Base-by-base conservation (phyloP, 768 basidiomycete genomes). In the Mycena metata region DNA sequence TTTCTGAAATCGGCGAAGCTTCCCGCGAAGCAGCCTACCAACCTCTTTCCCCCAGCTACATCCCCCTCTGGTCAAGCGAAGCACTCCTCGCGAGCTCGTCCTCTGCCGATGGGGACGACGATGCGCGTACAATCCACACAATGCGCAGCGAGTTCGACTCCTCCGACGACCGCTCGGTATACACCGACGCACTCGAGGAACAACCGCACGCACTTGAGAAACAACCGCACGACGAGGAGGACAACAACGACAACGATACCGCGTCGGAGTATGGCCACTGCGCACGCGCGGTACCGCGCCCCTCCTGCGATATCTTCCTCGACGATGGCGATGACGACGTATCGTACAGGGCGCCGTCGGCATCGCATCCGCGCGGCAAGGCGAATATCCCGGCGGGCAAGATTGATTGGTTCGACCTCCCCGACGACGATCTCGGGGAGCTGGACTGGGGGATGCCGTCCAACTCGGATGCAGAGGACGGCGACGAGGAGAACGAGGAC, bases 401-500 rank as follows among this genome's bases (percentile, higher is more conserved):
- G 30, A 9, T 59, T 13, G 69, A 71, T 46, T 71, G 69, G 69
- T 71, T 63, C 19, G 69, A 71, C 45, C 56, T 63, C 41, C 60
- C 56, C 10, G 69, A 71, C 11, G 69, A 71, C 62, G 65, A 67
- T 51, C 36, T 71, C 16, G 61, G 61, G 49, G 58, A 59, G 16
- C 16, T 67, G 5, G 50, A 55, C 33, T 67, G 65, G 65, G 52
- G 26, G 23, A 41, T 54, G 12, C 39, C 39, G 39, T 39, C 11
- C 11, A 39, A 39, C 9, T 39, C 39, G 11, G 39, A 15, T 9
- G 39, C 39, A 15, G 39, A 15, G 39, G 30, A 30, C 30, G 30
- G 30, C 19, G 33, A 4, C 11, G 9, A 7, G 23, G 23, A n/a
- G 23, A 51, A 45, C 23, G 52, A 47, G 36, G 63, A 43, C 43